phyloP scores from a whole-genome alignment of 2,329 filamentous ascomycete genomes.

The Fusarium nurragi region DNA sequence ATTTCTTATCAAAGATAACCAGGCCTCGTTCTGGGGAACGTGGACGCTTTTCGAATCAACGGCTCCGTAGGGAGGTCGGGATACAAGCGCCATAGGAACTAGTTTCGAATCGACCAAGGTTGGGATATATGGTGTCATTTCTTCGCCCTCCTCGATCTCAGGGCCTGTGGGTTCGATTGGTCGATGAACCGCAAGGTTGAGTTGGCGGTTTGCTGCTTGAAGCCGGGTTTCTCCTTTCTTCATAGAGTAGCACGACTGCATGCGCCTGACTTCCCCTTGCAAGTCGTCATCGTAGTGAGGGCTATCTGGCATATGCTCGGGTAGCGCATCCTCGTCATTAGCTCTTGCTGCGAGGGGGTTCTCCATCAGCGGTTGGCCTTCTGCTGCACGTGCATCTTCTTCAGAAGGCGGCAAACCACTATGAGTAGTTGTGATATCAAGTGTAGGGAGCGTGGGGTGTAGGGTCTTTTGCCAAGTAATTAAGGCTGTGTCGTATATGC shows the following conservation, averaged over 20 bases:
- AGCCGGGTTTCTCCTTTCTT: constrained; percentile 62
- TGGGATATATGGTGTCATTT: constrained; percentile 73
- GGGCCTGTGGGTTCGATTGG: constrained; percentile 63
- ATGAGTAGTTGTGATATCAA: not conserved
- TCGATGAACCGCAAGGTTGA: constrained; percentile 69
- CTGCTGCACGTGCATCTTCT: not conserved
- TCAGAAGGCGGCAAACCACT: constrained; percentile 4
- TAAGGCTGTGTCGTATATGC: constrained; percentile 77
- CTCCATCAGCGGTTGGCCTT: not conserved
- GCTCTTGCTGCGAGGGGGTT: not conserved
- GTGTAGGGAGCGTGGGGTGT: constrained; percentile 21
- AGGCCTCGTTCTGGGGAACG: constrained; percentile 80
- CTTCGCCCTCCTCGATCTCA: constrained; percentile 59
- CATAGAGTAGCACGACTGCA: constrained; percentile 66
- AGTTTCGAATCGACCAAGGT: constrained; percentile 54
- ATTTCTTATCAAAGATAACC: constrained; percentile 74
- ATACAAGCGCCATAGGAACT: constrained; percentile 77
- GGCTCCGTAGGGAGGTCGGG: constrained; percentile 72
- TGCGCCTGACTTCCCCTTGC: constrained; percentile 67
- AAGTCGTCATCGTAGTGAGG: constrained; percentile 73
- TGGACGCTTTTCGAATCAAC: constrained; percentile 68
- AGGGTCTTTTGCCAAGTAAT: constrained; percentile 75
- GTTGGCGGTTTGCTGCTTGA: constrained; percentile 69
- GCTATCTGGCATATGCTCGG: constrained; percentile 66
- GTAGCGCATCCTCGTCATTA: constrained; percentile 44